Base-by-base conservation (phyloP, 441 rosid genomes). In the Arabidopsis hybrid region DNA sequence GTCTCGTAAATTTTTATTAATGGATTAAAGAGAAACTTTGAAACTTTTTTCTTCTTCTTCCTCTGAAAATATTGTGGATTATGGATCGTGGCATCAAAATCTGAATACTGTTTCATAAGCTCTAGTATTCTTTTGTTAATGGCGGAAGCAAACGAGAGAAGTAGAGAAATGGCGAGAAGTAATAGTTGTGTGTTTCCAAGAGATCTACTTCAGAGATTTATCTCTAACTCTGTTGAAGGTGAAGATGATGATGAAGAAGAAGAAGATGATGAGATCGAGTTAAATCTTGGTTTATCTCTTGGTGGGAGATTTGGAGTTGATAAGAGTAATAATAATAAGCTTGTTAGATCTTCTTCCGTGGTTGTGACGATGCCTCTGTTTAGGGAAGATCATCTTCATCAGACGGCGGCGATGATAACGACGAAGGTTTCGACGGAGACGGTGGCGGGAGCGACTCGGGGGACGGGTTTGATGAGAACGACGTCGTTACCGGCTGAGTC, bases 231-330 rank as follows among this genome's bases (percentile, higher is more conserved):
- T 11, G 68, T 18, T n/a, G 63, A 79, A 32, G 79, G 73, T 26
- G 82, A 72, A 7, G 88, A 87, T 8, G 87, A 82, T 4, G 71
- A 74, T n/a, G 87, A 69, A 0, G 74, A 71, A 1, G 50, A 45
- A 1, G 79, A 47, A 10, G 67, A 47, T 0, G 84, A 34, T 0
- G 71, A 79, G 67, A 75, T 95, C 56, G 99, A 95, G 85, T 84
- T 95, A 55, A 89, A 86, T 80, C 91, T 95, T 14, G 97, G 96
- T 35, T 75, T 95, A 17, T 95, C 99, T 56, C 83, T 95, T 12
- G 97, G 97, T 49, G 99, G 99, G 2, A 83, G 89, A 75, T 95
- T 95, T 60, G 99, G 99, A 60, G 91, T 92, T 50, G 97, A 95
- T 50, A 87, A 83, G 62, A 81, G 38, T 29, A 80, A 74, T 60